Conservation (phyloP, 2,329 filamentous ascomycete genomes). For the Pleoardoris graminearum region DNA sequence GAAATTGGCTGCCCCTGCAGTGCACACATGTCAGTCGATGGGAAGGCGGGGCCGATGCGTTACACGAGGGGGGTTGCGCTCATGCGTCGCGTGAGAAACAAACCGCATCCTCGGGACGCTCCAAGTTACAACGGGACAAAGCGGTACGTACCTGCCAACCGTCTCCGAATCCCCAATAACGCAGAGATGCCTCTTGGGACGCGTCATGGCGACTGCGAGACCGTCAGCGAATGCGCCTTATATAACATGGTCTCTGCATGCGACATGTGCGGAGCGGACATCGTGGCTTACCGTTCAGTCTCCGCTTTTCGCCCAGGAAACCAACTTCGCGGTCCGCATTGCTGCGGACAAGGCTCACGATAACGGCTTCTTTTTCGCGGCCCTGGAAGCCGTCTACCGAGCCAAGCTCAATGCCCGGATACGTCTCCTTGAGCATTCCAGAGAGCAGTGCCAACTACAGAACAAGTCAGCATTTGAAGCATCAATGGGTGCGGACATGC, state of each 20-base stretch:
- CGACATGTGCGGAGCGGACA: conserved; percentile 13
- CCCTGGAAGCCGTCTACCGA: conserved; percentile 98
- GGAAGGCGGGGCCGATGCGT: not conserved
- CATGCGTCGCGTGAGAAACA: conserved; percentile 3
- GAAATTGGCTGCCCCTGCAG: conserved; percentile 76
- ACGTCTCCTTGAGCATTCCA: conserved; percentile 74
- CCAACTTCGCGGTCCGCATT: conserved; percentile 87
- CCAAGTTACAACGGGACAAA: not conserved
- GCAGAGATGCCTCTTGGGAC: conserved; percentile 85
- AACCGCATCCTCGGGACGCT: conserved; percentile 2
- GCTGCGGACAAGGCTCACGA: conserved; percentile 92
- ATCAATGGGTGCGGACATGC: conserved; percentile 11
- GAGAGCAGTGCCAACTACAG: conserved; percentile 74
- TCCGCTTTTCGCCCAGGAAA: conserved; percentile 87
- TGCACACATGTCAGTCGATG: conserved; percentile 6
- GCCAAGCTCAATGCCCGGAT: conserved; percentile 87
- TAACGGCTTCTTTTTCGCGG: conserved; percentile 91
- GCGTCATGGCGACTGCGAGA: conserved; percentile 85
- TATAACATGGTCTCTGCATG: conserved; percentile 3
- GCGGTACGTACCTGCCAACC: conserved; percentile 72
- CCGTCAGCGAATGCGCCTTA: conserved; percentile 14
- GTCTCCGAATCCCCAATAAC: conserved; percentile 95
- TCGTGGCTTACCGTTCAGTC: conserved; percentile 76
- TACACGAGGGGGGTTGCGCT: not conserved
- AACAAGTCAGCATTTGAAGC: conserved; percentile 18